Evolutionary conservation across 2,329 filamentous ascomycete species (phyloP).

Genomic region (Coniella lustricola): DNA sequence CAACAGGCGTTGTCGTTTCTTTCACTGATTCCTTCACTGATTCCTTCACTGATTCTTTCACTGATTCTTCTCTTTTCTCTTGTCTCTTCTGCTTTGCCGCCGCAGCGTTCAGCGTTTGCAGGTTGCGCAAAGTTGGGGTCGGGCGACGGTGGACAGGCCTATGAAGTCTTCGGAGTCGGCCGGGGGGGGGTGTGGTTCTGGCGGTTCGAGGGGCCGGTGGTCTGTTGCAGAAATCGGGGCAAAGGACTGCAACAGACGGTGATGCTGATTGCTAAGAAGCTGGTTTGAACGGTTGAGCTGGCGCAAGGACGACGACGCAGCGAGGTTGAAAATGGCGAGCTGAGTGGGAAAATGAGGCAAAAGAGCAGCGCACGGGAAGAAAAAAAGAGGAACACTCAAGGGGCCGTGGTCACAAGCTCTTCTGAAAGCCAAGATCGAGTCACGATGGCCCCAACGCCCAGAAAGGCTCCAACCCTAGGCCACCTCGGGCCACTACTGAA

Average conservation of each 20-base stretch:
- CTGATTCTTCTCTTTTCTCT: neutral
- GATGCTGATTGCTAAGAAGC: too few relatives aligned
- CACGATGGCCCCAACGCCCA: slow-evolving; percentile 10
- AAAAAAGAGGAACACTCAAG: neutral
- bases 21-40: too few relatives aligned
- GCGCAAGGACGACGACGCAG: neutral
- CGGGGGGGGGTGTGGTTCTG: too few relatives aligned
- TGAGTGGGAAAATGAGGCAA: neutral
- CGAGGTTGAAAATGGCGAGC: neutral
- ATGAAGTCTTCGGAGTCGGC: neutral
- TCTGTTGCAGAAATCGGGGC: neutral
- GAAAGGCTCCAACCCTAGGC: slow-evolving; percentile 1
- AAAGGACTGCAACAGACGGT: too few relatives aligned
- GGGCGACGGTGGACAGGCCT: neutral
- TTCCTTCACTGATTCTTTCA: neutral
- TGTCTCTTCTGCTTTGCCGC: neutral
- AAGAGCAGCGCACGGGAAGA: neutral
- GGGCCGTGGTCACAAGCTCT: slow-evolving; percentile 6
- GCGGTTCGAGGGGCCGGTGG: neutral
- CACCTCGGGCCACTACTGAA: too few relatives aligned
- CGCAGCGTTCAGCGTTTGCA: neutral
- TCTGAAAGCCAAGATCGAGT: slow-evolving; percentile 7
- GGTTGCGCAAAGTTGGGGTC: slow-evolving; percentile 12
- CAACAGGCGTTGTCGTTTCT: too few relatives aligned
- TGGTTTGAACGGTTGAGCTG: too few relatives aligned